These are phyloP conservation scores for Citrus cavaleriei DNA, from an alignment of 345 rosid genomes.

Conservation along the genomic window DNA sequence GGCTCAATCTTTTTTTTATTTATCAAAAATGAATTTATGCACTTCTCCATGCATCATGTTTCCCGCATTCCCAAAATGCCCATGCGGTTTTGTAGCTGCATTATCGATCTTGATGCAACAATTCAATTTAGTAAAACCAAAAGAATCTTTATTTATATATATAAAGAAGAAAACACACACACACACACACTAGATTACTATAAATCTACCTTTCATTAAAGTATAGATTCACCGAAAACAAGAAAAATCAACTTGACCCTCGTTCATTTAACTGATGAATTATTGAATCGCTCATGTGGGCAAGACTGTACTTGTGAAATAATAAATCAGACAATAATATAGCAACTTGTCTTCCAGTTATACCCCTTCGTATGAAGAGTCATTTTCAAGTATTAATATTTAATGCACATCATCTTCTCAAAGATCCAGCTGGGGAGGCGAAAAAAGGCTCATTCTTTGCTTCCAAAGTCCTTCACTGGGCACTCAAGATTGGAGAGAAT, in stretches of 20 bases:
- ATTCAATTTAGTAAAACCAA: not conserved
- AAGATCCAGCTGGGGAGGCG: constrained; percentile 13
- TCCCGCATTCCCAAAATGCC: constrained; percentile 26
- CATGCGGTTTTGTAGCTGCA: constrained; percentile 14
- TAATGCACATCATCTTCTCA: constrained; percentile 12
- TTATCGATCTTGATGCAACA: not conserved
- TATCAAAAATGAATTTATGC: not conserved
- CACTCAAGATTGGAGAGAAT: constrained; percentile 26
- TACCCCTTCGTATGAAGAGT: constrained; percentile 8
- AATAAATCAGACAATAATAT: not conserved
- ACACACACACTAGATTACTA: not conserved
- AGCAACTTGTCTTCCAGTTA: constrained; percentile 16
- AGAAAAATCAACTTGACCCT: not conserved
- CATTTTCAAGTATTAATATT: constrained; percentile 18
- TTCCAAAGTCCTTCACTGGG: not conserved
- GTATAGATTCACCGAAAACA: not conserved
- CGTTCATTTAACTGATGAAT: not conserved
- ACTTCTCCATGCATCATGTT: constrained; percentile 21
- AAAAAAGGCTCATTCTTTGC: constrained; percentile 5
- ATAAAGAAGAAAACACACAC: no score
- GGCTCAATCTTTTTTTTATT: constrained; percentile 21
- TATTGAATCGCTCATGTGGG: not conserved
- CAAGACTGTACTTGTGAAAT: not conserved
- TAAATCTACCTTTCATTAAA: not conserved
- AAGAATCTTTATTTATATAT: not conserved